Percentiles rank a stretch among this genome's conserved stretches.
These are phyloP conservation scores for Calonectria honghensis DNA, from an alignment of 2,329 filamentous ascomycete species.

Conservation along the genomic window DNA sequence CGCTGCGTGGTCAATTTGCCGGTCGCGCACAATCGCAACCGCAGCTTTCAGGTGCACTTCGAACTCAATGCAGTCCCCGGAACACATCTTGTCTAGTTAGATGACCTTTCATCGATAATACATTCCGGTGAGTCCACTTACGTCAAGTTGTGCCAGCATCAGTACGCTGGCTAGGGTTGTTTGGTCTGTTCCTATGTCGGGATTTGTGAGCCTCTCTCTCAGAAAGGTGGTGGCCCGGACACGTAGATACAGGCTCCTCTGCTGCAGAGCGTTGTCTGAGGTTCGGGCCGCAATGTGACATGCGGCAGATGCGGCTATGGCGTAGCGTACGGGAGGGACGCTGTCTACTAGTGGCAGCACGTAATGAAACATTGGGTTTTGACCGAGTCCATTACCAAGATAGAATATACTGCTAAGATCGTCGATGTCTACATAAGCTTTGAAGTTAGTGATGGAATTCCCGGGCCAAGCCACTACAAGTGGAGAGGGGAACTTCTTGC, in stretches of 20 bases:
- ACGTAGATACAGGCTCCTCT: not conserved
- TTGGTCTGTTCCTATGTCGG: not conserved
- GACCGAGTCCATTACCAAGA: not conserved
- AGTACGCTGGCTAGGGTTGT: slow-evolving; percentile 1
- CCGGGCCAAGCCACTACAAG: not conserved
- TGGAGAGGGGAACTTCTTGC: not conserved
- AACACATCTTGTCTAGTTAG: slow-evolving; percentile 5
- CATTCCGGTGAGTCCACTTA: not conserved
- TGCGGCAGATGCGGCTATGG: slow-evolving; percentile 4
- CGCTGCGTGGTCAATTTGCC: not conserved
- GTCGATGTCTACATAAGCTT: not conserved
- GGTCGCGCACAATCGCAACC: not conserved
- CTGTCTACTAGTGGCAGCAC: not conserved
- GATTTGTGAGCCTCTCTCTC: not conserved
- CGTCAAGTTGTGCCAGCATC: slow-evolving; percentile 9
- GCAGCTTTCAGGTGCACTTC: slow-evolving; percentile 4
- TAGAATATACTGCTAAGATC: not conserved
- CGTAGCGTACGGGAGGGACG: not conserved
- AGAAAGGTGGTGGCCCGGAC: not conserved
- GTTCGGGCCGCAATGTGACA: not conserved
- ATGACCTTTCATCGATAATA: not conserved
- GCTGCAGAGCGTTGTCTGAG: not conserved
- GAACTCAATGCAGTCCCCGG: slow-evolving; percentile 8
- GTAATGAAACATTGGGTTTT: slow-evolving; percentile 14
- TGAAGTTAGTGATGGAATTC: not conserved